phyloP scores from a whole-genome alignment of 129 eudicot species.

The Flaveria linearis region DNA sequence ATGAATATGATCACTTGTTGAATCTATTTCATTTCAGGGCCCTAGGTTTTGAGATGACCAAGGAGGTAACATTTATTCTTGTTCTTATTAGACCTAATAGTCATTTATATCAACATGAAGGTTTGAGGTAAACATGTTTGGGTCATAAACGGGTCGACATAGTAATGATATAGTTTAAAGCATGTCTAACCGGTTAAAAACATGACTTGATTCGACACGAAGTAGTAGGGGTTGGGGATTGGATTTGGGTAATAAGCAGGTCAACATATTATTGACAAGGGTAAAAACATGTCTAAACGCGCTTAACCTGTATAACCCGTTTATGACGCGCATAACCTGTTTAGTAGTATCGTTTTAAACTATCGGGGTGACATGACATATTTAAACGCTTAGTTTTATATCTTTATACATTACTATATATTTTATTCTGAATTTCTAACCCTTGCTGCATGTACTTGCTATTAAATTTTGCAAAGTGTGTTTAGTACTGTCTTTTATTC shows the following conservation, averaged over 20 bases:
- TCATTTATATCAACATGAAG: background rate
- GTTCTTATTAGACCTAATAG: background rate
- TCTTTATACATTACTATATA: background rate
- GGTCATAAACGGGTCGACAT: background rate
- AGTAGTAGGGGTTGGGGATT: too few relatives aligned
- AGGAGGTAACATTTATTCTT: slow-evolving; percentile 45
- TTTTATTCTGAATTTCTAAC: background rate
- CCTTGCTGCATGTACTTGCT: background rate
- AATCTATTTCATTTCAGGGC: slow-evolving; percentile 55
- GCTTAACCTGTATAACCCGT: background rate
- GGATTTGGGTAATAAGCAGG: background rate
- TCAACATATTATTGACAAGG: too few relatives aligned
- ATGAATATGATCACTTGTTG: background rate
- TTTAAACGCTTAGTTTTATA: background rate
- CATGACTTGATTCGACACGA: too few relatives aligned
- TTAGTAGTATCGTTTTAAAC: background rate
- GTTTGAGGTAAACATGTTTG: background rate
- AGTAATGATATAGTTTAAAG: background rate
- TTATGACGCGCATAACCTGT: background rate
- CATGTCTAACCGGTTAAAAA: background rate
- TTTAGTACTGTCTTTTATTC: too few relatives aligned
- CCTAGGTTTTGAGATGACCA: slow-evolving; percentile 77
- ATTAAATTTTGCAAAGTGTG: background rate
- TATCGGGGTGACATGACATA: background rate
- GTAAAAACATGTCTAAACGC: background rate